These are phyloP conservation scores for Colletotrichum simmondsii DNA, from an alignment of 2,329 filamentous ascomycete genomes.

Conservation along the genomic window DNA sequence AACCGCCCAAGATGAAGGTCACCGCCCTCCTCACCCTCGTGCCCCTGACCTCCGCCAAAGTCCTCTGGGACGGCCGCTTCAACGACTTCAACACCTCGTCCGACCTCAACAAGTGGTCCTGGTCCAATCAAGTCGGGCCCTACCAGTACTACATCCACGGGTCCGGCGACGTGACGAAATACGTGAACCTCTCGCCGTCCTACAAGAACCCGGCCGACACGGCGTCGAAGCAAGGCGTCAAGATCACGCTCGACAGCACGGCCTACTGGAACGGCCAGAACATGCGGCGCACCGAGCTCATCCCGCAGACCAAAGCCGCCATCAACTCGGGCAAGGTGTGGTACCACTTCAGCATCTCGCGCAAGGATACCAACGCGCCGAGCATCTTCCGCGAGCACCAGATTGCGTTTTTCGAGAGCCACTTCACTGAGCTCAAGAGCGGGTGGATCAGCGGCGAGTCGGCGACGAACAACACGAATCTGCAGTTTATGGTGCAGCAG, in stretches of 20 bases:
- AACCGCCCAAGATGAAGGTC: slow-evolving; percentile 18
- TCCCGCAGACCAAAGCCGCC: slow-evolving; percentile 74
- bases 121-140: slow-evolving; percentile 73
- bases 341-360: slow-evolving; percentile 79
- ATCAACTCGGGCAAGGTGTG: slow-evolving; percentile 75
- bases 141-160: slow-evolving; percentile 86
- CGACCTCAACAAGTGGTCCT: slow-evolving; percentile 72
- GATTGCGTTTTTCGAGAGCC: slow-evolving; percentile 71
- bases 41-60: slow-evolving; percentile 21
- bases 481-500: slow-evolving; percentile 74
- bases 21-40: slow-evolving; percentile 11
- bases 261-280: slow-evolving; percentile 78
- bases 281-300: slow-evolving; percentile 80
- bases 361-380: slow-evolving; percentile 68
- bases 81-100: slow-evolving; percentile 66
- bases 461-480: slow-evolving; percentile 58
- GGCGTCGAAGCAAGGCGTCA: slow-evolving; percentile 71
- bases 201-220: slow-evolving; percentile 75
- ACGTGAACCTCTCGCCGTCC: slow-evolving; percentile 68
- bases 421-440: slow-evolving; percentile 81
- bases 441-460: slow-evolving; percentile 65
- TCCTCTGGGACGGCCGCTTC: slow-evolving; percentile 75
- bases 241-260: slow-evolving; percentile 72
- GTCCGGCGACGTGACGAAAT: slow-evolving; percentile 61
- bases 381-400: slow-evolving; percentile 74